Base-by-base conservation (phyloP, 2,329 filamentous ascomycete genomes). In the Pseudocercospora fijiensis region DNA sequence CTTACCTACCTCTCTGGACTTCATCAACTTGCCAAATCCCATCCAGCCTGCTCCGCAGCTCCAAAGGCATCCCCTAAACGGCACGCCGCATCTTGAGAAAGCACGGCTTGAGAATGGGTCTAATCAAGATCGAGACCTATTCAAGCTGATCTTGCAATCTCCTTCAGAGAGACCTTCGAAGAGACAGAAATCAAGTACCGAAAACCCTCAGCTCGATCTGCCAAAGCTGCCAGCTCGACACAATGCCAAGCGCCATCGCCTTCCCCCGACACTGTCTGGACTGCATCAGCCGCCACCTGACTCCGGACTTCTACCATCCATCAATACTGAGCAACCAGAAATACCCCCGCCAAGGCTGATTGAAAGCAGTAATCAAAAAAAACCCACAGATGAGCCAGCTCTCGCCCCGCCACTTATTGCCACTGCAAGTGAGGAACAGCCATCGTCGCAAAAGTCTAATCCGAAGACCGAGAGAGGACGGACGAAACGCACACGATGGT, bases 251-350 rank as follows among this genome's bases (percentile, higher is more conserved):
- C 71, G 78, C 43, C 76, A 76, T 13, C 74, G 78, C 24, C 78
- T 83, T 56, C 81, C 81, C 11, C 81, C 81, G 7, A 74, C 82
- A 16, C 74, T 88, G 10, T 86, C 86, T 70, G 85, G 85, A 7
- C 74, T 88, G 49, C 85, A 88, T 74, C 85, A 88, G 66, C 86
- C 86, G 2, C 86, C 86, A 13, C 85, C 85, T 8, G 84, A 87
- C 72, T 84, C 84, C 52, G 82, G 83, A 11, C 75, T 88, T 6
- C 82, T 88, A 55, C 86, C 86, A 5, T 84, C 84, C 3, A 88
- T 88, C 84, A 67, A 58, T 47, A 62, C 67, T 11, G 66, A 69
- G n/a, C 57, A 71, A 58, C 69, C 65, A 56, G 49, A 62, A 20
- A 57, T 52, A n/a, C 61, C 63, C 28, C 65, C 63, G n/a, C 61